These are phyloP conservation scores for Pseudoperonospora humuli DNA, from an alignment of 352 stramenopile species.

Conservation along the genomic window DNA sequence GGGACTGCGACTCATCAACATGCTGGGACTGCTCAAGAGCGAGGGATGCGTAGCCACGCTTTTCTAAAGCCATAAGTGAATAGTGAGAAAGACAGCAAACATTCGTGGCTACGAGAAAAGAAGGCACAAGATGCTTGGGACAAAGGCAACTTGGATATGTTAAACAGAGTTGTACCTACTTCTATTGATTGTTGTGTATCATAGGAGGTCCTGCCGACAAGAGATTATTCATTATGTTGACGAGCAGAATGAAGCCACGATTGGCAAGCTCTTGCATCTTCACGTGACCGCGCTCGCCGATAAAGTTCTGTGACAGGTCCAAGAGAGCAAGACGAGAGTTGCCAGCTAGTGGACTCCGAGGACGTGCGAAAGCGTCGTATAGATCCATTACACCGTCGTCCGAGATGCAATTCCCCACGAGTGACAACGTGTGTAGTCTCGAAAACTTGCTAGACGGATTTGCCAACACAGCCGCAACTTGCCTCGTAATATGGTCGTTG, in stretches of 20 bases:
- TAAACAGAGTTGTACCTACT: too few species aligned
- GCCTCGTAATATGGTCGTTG: constrained; percentile 37
- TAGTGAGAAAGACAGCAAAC: too few species aligned
- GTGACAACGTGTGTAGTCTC: constrained; percentile 24
- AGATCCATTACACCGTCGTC: constrained; percentile 37
- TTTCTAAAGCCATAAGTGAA: too few species aligned
- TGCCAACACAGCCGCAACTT: constrained; percentile 28
- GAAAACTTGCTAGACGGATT: constrained; percentile 26
- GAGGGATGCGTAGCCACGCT: too few species aligned
- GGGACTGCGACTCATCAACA: too few species aligned
- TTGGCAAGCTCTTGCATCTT: constrained; percentile 31
- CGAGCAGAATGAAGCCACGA: constrained; percentile 12
- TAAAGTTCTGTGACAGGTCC: constrained; percentile 48
- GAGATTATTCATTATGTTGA: constrained; percentile 35
- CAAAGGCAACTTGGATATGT: too few species aligned
- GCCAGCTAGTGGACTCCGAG: neutral
- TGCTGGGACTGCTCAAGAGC: too few species aligned
- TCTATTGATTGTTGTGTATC: too few species aligned
- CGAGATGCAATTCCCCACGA: constrained; percentile 50
- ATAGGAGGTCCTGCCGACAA: too few species aligned
- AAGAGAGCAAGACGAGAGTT: constrained; percentile 11
- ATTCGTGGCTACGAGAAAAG: too few species aligned
- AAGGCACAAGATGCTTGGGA: too few species aligned
- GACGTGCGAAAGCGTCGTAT: constrained; percentile 24
- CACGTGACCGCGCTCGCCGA: constrained; percentile 39